phyloP scores from a whole-genome alignment of 768 basidiomycete species.

The Lentinula guzmanii region DNA sequence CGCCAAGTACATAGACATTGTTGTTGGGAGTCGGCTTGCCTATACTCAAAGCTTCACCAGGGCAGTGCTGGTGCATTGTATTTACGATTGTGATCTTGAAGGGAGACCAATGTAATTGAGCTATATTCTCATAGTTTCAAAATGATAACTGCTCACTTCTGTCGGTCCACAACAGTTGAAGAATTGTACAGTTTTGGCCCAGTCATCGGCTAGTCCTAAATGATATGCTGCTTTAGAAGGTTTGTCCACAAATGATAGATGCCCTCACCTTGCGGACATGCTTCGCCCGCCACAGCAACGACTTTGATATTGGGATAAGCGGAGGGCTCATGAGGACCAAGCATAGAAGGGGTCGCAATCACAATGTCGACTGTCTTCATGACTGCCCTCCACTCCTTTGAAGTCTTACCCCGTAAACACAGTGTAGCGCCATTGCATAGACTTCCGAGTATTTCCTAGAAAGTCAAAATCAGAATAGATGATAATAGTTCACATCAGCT shows the following conservation, averaged over 20 bases:
- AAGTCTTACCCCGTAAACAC: slow-evolving; percentile 36
- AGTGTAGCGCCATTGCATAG: slow-evolving; percentile 39
- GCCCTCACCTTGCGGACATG: slow-evolving; percentile 32
- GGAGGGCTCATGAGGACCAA: slow-evolving; percentile 31
- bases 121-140: neutral
- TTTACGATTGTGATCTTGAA: slow-evolving; percentile 50
- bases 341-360: slow-evolving; percentile 40
- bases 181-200: slow-evolving; percentile 37
- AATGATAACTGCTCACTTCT: slow-evolving; percentile 26
- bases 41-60: slow-evolving; percentile 37
- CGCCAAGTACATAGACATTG: slow-evolving; percentile 31
- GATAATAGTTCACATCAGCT: neutral
- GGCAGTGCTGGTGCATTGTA: slow-evolving; percentile 42
- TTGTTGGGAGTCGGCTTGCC: slow-evolving; percentile 53
- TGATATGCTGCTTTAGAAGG: neutral
- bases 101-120: neutral
- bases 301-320: slow-evolving; percentile 37
- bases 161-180: slow-evolving; percentile 55
- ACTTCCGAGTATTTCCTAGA: slow-evolving; percentile 34
- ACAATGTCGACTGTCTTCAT: slow-evolving; percentile 38
- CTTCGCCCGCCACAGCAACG: slow-evolving; percentile 38
- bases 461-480: neutral
- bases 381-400: slow-evolving; percentile 33
- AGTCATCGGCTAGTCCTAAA: slow-evolving; percentile 34
- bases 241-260: neutral